Evolutionary conservation across 2,329 filamentous ascomycete species (phyloP).

Genomic region (Dactylellina leptospora): DNA sequence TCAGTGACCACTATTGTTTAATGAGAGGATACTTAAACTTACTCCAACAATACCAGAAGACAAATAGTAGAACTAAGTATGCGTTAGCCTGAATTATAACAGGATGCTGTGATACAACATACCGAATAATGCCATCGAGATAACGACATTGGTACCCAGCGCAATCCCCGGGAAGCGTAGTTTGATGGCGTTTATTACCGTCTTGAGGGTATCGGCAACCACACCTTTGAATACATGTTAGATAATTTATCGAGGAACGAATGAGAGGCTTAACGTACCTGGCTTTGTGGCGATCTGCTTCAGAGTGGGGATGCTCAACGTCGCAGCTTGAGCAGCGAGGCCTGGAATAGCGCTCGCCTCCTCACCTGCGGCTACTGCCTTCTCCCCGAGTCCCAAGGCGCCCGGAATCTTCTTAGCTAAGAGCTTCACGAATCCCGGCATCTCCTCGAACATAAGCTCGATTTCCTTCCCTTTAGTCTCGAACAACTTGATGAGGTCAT

Average conservation of each 20-base stretch:
- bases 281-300: slow-evolving; percentile 85
- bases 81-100: slow-evolving; percentile 4
- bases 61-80: slow-evolving; percentile 79
- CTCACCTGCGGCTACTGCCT: slow-evolving; percentile 55
- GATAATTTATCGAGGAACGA: background rate
- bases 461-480: slow-evolving; percentile 69
- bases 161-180: slow-evolving; percentile 88
- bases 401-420: slow-evolving; percentile 56
- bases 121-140: slow-evolving; percentile 89
- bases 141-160: slow-evolving; percentile 82
- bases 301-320: slow-evolving; percentile 69
- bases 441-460: slow-evolving; percentile 55
- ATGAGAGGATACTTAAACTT: slow-evolving; percentile 4
- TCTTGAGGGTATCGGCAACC: slow-evolving; percentile 77
- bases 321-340: slow-evolving; percentile 46
- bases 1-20: background rate
- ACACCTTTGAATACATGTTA: slow-evolving; percentile 18
- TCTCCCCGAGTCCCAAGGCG: slow-evolving; percentile 51
- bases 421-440: slow-evolving; percentile 56
- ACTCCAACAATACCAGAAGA: slow-evolving; percentile 96
- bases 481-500: slow-evolving; percentile 78
- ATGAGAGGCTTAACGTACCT: slow-evolving; percentile 66
- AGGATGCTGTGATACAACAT: slow-evolving; percentile 61
- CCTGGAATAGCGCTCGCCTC: slow-evolving; percentile 66
- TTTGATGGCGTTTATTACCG: slow-evolving; percentile 89